These are phyloP conservation scores for Candida orba DNA, from an alignment of 805 yeast species.

Conservation along the genomic window DNA sequence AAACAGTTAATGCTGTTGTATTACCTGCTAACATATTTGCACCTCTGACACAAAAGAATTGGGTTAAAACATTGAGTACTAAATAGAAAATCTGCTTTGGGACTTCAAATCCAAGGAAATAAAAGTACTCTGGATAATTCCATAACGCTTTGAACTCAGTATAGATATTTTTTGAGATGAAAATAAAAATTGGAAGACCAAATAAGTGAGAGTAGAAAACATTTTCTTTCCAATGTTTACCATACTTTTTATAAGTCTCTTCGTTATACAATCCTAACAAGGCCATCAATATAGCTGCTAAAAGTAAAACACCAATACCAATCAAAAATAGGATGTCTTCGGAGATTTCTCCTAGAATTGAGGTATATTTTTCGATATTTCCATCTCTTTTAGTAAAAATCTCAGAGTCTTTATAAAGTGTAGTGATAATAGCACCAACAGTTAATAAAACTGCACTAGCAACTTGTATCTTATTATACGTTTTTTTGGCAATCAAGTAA, in stretches of 20 bases:
- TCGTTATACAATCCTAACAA: constrained; percentile 55
- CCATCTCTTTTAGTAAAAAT: constrained; percentile 15
- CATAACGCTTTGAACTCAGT: constrained; percentile 25
- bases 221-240: constrained; percentile 58
- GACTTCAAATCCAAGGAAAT: constrained; percentile 15
- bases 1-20: constrained; percentile 56
- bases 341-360: constrained; percentile 4
- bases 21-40: constrained; percentile 55
- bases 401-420: constrained; percentile 26
- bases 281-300: constrained; percentile 46
- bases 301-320: constrained; percentile 31
- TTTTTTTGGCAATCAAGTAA: constrained; percentile 33
- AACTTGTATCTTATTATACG: constrained; percentile 39
- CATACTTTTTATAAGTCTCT: constrained; percentile 39
- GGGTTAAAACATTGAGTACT: constrained; percentile 42
- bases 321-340: constrained; percentile 17
- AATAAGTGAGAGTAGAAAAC: constrained; percentile 54
- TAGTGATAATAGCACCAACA: constrained; percentile 44
- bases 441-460: constrained; percentile 44
- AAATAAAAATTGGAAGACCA: constrained; percentile 45
- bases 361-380: neutral
- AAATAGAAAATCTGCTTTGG: constrained; percentile 27
- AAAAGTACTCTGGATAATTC: constrained; percentile 15
- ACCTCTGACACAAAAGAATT: constrained; percentile 57
- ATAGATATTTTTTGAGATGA: constrained; percentile 27